Percentiles rank a stretch among this genome's conserved stretches.
Conservation (phyloP, 768 basidiomycete genomes). For the Mycena pura region DNA sequence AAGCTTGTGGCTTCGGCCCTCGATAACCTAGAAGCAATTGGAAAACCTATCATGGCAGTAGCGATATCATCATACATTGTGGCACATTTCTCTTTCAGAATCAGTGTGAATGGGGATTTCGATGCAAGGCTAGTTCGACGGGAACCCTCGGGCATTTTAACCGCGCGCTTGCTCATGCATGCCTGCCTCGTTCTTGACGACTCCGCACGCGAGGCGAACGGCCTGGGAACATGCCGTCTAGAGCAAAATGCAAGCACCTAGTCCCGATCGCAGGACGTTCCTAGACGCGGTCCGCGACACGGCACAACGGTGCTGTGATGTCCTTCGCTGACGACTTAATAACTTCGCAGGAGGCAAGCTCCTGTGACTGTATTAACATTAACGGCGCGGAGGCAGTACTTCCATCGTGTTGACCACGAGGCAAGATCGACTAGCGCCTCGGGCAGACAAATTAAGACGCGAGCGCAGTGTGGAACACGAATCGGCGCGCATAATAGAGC, state of each 20-base stretch:
- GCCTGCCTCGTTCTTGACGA: conserved; percentile 49
- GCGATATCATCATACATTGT: conserved; percentile 60
- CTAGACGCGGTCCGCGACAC: conserved; percentile 11
- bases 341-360: neutral
- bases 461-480: neutral
- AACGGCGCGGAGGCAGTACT: conserved; percentile 15
- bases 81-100: conserved; percentile 60
- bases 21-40: conserved; percentile 61
- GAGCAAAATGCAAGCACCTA: conserved; percentile 24
- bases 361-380: conserved; percentile 17
- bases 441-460: neutral
- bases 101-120: conserved; percentile 21
- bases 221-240: conserved; percentile 44
- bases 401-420: conserved; percentile 31
- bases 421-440: conserved; percentile 4
- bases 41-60: conserved; percentile 7
- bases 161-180: conserved; percentile 35
- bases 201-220: conserved; percentile 46
- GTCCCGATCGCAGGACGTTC: conserved; percentile 15
- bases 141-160: conserved; percentile 23
- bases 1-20: conserved; percentile 72
- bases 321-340: neutral
- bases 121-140: conserved; percentile 26
- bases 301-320: neutral
- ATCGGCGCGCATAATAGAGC: neutral